Evolutionary conservation across 306 rosid genomes (phyloP).

Genomic region (Quercus alba): DNA sequence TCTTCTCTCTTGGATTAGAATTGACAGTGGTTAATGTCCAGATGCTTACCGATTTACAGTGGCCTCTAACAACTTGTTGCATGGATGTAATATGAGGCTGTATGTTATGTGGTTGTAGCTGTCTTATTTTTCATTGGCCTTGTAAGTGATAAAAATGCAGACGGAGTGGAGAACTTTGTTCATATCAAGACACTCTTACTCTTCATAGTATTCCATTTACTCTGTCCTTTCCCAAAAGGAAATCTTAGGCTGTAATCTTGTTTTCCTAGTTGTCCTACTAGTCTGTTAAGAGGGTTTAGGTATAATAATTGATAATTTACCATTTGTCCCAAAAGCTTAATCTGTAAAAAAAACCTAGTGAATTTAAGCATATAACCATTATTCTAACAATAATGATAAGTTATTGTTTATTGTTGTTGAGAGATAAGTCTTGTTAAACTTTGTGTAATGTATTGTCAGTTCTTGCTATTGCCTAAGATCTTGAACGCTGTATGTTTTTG

Average conservation of each 20-base stretch:
- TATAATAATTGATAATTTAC: too few relatives aligned
- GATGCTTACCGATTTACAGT: too few relatives aligned
- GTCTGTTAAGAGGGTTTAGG: background rate
- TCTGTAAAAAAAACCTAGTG: too few relatives aligned
- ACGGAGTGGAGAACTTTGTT: slow-evolving; percentile 5
- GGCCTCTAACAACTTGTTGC: slow-evolving; percentile 22
- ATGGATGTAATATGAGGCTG: slow-evolving; percentile 92
- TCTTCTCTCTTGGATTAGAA: too few relatives aligned
- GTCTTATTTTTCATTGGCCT: slow-evolving; percentile 92
- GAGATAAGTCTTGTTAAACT: background rate
- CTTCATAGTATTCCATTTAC: slow-evolving; percentile 1
- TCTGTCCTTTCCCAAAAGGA: background rate
- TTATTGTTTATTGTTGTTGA: background rate
- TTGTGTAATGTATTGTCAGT: background rate
- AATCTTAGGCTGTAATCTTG: slow-evolving; percentile 5
- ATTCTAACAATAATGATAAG: background rate
- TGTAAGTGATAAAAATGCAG: slow-evolving; percentile 47
- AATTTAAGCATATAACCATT: too few relatives aligned
- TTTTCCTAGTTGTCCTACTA: slow-evolving; percentile 3
- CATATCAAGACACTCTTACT: slow-evolving; percentile 3
- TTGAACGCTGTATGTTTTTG: background rate
- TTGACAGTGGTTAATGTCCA: too few relatives aligned
- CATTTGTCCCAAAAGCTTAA: too few relatives aligned
- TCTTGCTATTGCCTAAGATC: background rate
- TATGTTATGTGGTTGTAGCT: slow-evolving; percentile 76